Percentiles rank a stretch among this genome's conserved stretches.
Conservation (phyloP, 139 green algal species). For the Limnomonas spitsbergensis region DNA sequence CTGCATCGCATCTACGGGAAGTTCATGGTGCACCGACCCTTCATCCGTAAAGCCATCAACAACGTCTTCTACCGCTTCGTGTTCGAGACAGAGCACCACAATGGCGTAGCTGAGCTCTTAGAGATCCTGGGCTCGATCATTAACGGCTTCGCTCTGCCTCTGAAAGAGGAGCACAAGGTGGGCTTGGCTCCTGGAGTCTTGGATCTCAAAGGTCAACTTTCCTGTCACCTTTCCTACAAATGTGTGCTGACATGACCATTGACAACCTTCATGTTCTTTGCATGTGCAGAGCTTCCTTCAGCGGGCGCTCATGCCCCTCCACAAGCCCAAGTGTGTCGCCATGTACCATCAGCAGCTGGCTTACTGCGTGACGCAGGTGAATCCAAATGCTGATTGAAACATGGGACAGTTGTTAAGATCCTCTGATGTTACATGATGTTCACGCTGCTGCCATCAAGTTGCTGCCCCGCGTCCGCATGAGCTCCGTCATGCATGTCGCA, state of each 20-base stretch:
- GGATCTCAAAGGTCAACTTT: no score
- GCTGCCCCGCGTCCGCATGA: no score
- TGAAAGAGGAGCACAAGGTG: conserved; percentile 95
- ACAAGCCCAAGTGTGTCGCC: conserved; percentile 97
- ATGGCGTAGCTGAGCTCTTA: conserved; percentile 92
- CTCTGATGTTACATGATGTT: no score
- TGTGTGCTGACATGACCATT: no score
- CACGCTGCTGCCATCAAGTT: no score
- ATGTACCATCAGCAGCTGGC: conserved; percentile 98
- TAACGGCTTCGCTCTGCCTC: conserved; percentile 97
- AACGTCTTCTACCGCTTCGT: conserved; percentile 99
- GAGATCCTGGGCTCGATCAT: conserved; percentile 92
- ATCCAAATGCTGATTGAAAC: no score
- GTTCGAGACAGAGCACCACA: conserved; percentile 97
- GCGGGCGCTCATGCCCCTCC: conserved; percentile 91
- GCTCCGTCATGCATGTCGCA: no score
- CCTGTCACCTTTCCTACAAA: no score
- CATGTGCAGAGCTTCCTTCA: conserved; percentile 86
- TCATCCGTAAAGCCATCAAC: conserved; percentile 98
- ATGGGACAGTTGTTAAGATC: no score
- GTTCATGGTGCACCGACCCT: conserved; percentile 97
- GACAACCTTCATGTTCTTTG: no score
- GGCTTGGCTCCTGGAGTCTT: no score
- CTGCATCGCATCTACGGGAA: conserved; percentile 96
- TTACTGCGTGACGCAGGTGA: conserved; percentile 95